Base-by-base conservation (phyloP, 331 rosid species). In the Arachis monticola region DNA sequence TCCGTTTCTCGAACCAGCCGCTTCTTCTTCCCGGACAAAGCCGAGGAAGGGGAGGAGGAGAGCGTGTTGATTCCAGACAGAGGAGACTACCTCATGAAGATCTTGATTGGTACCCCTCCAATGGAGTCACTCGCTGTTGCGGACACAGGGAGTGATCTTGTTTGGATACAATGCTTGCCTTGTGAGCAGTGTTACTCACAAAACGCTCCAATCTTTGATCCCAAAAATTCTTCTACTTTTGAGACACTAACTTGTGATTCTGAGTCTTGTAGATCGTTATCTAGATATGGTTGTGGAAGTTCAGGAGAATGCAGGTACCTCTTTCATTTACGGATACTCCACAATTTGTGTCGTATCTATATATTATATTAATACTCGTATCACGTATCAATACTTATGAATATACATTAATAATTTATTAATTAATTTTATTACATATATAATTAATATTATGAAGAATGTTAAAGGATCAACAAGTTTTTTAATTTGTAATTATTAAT, bases 141-240 rank as follows among this genome's bases (percentile, higher is more conserved):
- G 30, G 79, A 75, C 58, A 64, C 79, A 53, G 79, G 79, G 9
- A 75, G 79, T 11, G 72, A 75, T 17, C 79, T 75, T 3, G 38
- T 75, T 0, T 75, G 79, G 72, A 10, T 50, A 2, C 79, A 74
- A 53, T 74, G 72, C 17, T 51, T 22, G 11, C 71, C 78, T 51
- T 74, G 78, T 63, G 12, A 58, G 13, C 0, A 12, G 0, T 75
- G 79, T 6, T 64, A 53, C 10, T 46, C 14, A 8, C 79, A 75
- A 55, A 12, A 65, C 0, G 59, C 17, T 5, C 47, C 63, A n/a
- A 31, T 64, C 8, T 78, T 55, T 71, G 44, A 63, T 3, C 82
- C 82, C 1, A 2, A 2, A 6, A 32, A 57, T 0, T 78, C 82
- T 14, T 52, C 82, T 5, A 62, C 77, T 1, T 70, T 9, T 64